phyloP scores from a whole-genome alignment of 345 rosid species.

The Salix dunnii region DNA sequence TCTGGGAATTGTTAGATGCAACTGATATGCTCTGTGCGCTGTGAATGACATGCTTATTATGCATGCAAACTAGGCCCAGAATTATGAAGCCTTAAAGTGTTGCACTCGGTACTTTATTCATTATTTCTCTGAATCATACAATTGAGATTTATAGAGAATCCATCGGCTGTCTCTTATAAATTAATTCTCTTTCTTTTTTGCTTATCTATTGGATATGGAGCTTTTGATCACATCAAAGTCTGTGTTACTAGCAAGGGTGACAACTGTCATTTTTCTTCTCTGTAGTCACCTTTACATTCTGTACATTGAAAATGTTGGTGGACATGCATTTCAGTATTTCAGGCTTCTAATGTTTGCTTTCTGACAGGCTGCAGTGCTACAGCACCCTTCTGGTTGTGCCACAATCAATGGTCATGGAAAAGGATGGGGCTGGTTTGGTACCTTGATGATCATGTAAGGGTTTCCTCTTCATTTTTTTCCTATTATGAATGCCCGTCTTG shows the following conservation, averaged over 20 bases:
- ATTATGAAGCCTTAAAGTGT: neutral
- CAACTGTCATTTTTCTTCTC: neutral
- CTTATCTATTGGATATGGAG: neutral
- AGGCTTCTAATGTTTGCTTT: slow-evolving; percentile 13
- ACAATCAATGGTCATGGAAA: slow-evolving; percentile 45
- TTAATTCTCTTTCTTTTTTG: neutral
- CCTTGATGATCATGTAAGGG: slow-evolving; percentile 56
- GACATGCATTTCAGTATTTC: slow-evolving; percentile 7
- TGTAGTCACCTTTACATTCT: neutral
- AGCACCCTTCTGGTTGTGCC: slow-evolving; percentile 94
- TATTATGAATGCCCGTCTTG: neutral
- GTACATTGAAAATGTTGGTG: neutral
- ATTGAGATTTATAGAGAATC: neutral
- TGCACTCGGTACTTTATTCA: neutral
- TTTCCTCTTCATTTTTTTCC: neutral
- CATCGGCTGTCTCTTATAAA: too few species aligned
- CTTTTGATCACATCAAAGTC: neutral
- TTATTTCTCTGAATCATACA: too few species aligned
- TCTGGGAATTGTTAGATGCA: neutral
- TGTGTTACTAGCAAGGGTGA: neutral
- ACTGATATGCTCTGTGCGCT: neutral
- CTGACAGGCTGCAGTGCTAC: slow-evolving; percentile 55
- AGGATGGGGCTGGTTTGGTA: slow-evolving; percentile 86
- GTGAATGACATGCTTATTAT: neutral
- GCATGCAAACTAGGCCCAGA: neutral